Evolutionary conservation across 164 flowering plant genomes (phyloP).

Genomic region (Malania oleifera): DNA sequence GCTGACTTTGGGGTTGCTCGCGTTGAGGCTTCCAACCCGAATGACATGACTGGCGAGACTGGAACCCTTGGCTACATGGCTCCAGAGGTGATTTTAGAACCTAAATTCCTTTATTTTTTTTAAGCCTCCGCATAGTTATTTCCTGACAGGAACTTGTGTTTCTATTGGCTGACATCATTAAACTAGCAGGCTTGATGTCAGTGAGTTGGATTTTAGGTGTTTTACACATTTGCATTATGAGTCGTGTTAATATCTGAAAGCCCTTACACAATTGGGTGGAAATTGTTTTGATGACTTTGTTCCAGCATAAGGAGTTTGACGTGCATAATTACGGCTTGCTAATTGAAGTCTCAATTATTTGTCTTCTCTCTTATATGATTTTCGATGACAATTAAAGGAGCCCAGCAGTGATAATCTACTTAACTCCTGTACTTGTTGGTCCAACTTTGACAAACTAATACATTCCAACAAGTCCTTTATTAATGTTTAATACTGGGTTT

Average conservation of each 20-base stretch:
- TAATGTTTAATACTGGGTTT: too few relatives aligned
- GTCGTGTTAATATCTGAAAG: not conserved
- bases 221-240: conserved; percentile 1
- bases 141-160: too few relatives aligned
- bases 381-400: not conserved
- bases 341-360: not conserved
- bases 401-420: too few relatives aligned
- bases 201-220: too few relatives aligned
- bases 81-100: conserved; percentile 74
- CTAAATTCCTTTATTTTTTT: too few relatives aligned
- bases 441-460: too few relatives aligned
- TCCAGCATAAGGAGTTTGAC: conserved; percentile 3
- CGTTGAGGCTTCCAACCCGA: conserved; percentile 60
- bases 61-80: conserved; percentile 77
- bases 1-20: conserved; percentile 77
- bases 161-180: too few relatives aligned
- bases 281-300: not conserved
- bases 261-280: not conserved
- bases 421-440: too few relatives aligned
- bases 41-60: conserved; percentile 70
- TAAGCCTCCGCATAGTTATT: too few relatives aligned
- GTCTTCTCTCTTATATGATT: not conserved
- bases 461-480: too few relatives aligned
- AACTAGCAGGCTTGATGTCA: too few relatives aligned
- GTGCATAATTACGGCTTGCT: not conserved